A percentile compares a stretch with the other conserved stretches of the same genome.
phyloP scores from a whole-genome alignment of 768 basidiomycete species.

The Termitomyces sp. region DNA sequence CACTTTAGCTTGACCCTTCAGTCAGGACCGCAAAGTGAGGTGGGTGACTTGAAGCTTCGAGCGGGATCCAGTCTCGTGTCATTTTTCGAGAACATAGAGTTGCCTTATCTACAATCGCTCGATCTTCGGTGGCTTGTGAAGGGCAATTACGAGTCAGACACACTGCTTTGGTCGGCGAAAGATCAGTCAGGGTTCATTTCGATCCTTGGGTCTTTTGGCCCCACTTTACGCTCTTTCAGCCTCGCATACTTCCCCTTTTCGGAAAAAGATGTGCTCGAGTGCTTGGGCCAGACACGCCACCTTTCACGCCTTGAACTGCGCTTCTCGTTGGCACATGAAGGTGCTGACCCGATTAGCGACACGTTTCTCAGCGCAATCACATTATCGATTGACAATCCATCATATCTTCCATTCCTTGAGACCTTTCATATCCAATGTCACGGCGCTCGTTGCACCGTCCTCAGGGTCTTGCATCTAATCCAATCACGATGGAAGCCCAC shows the following conservation, averaged over 20 bases:
- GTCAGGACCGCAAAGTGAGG: slow-evolving; percentile 8
- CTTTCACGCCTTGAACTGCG: slow-evolving; percentile 27
- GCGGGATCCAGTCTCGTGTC: slow-evolving; percentile 18
- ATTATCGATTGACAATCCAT: background rate
- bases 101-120: slow-evolving; percentile 25
- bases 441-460: slow-evolving; percentile 24
- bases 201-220: slow-evolving; percentile 20
- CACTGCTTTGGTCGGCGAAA: slow-evolving; percentile 2
- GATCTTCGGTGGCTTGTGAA: slow-evolving; percentile 29
- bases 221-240: slow-evolving; percentile 24
- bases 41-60: slow-evolving; percentile 2
- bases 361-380: slow-evolving; percentile 21
- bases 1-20: slow-evolving; percentile 28
- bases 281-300: slow-evolving; percentile 22
- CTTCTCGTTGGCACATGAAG: slow-evolving; percentile 25
- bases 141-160: background rate
- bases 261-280: slow-evolving; percentile 25
- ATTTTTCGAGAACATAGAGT: slow-evolving; percentile 26
- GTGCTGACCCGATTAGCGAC: slow-evolving; percentile 32
- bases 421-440: slow-evolving; percentile 26
- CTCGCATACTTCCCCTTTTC: slow-evolving; percentile 34
- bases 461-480: slow-evolving; percentile 23
- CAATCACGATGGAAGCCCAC: slow-evolving; percentile 23
- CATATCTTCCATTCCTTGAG: slow-evolving; percentile 21
- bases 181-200: slow-evolving; percentile 22